Evolutionary conservation across 306 rosid species (phyloP).

Genomic region (Cucumis cinereus): DNA sequence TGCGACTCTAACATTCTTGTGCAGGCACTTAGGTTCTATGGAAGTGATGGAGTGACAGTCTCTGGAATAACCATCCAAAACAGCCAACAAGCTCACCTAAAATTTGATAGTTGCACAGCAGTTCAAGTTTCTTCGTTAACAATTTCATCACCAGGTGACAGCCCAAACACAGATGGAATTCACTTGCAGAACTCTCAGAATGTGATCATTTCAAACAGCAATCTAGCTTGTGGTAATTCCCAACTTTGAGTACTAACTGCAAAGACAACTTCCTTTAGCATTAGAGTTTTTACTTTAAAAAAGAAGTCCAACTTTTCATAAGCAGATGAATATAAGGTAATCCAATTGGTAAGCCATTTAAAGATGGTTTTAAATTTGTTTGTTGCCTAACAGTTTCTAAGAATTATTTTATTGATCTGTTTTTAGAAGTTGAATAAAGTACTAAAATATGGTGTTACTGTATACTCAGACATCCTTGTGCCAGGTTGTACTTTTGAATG

Average conservation of each 20-base stretch:
- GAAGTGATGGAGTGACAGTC: conserved; percentile 69
- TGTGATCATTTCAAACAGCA: conserved; percentile 54
- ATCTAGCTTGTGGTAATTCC: conserved; percentile 66
- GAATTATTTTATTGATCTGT: not conserved
- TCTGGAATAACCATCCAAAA: conserved; percentile 80
- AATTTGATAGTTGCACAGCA: conserved; percentile 80
- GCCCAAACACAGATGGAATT: conserved; percentile 94
- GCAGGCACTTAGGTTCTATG: conserved; percentile 87
- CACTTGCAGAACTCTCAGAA: conserved; percentile 86
- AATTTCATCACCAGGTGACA: conserved; percentile 73
- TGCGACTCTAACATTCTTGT: not conserved
- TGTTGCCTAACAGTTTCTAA: not conserved
- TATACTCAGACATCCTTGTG: not conserved
- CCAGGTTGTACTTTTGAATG: not conserved
- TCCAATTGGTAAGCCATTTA: not conserved
- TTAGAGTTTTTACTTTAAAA: not conserved
- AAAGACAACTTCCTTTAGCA: not conserved
- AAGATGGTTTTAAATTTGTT: not conserved
- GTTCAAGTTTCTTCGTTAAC: conserved; percentile 61
- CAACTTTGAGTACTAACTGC: not conserved
- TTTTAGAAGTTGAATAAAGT: not conserved
- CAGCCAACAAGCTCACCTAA: conserved; percentile 90
- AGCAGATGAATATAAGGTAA: not conserved
- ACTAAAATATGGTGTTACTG: not conserved
- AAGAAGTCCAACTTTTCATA: not conserved